Conservation (phyloP, 2,329 filamentous ascomycete species). For the Clarireedia hainanense region DNA sequence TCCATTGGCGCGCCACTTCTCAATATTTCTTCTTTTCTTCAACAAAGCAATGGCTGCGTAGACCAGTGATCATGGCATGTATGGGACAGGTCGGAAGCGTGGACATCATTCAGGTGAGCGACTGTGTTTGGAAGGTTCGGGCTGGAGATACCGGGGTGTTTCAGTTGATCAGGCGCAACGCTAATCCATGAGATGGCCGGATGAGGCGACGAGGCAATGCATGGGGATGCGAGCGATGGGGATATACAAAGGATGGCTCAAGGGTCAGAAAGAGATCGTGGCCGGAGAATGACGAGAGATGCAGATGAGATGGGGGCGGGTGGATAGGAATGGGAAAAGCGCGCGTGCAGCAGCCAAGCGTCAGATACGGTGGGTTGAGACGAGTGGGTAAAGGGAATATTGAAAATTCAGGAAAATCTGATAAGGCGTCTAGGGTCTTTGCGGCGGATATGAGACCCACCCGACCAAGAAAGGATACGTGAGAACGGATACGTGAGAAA, state of each 20-base stretch:
- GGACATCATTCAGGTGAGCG: background rate
- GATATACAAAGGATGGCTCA: slow-evolving; percentile 3
- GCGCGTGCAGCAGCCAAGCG: too few species aligned
- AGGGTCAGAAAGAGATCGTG: background rate
- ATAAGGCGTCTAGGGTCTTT: background rate
- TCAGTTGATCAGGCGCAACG: slow-evolving; percentile 18
- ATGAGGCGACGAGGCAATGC: slow-evolving; percentile 21
- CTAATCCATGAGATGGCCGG: slow-evolving; percentile 20
- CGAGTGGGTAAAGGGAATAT: background rate
- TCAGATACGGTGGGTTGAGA: background rate
- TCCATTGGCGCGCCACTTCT: background rate
- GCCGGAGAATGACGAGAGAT: background rate
- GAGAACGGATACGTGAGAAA: too few species aligned
- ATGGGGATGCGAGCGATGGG: slow-evolving; percentile 17
- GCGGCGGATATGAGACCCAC: background rate
- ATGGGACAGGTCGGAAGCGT: background rate
- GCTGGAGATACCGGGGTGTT: slow-evolving; percentile 2
- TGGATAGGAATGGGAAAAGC: background rate
- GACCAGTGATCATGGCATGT: too few species aligned
- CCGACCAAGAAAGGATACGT: too few species aligned
- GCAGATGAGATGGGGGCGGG: background rate
- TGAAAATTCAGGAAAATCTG: background rate
- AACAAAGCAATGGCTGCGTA: background rate
- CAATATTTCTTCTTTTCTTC: slow-evolving; percentile 6
- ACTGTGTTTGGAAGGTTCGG: slow-evolving; percentile 8